Base-by-base conservation (phyloP, 306 rosid genomes). In the Castanea mollissima region DNA sequence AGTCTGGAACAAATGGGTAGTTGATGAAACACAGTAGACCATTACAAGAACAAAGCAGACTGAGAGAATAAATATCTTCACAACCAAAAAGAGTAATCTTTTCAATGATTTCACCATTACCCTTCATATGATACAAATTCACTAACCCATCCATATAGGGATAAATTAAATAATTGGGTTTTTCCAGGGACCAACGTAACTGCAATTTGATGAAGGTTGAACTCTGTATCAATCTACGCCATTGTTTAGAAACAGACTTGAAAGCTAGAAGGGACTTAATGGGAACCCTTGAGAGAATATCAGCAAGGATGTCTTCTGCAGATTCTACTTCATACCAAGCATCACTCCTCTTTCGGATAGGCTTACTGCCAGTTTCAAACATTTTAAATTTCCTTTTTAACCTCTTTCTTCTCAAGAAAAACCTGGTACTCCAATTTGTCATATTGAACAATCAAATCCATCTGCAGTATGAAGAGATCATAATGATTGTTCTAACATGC, bases 11-110 rank as follows among this genome's bases (percentile, higher is more conserved):
- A 38, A 63, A 76, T 21, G 80, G 86, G 32, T 57, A 63, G 14
- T 75, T 83, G 46, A 76, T 75, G 70, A 71, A 80, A 80, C 80
- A 83, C 23, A 79, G 58, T 68, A 83, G 44, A 14, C 86, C 83
- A 64, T 76, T 69, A 31, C 71, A 38, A 20, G 73, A 83, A 56
- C 86, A 83, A 55, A 54, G n/a, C 81, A 79, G 56, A 11, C 83
- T 75, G 51, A 62, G 71, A 62, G 41, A 11, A 32, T 77, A 58
- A 20, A 79, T 41, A 44, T 55, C 27, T 56, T 76, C 78, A 76
- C 10, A 34, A 16, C 60, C 63, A 38, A 80, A 75, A 70, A 79
- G 77, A 55, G 55, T 35, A 69, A 83, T 51, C 46, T 5, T 20
- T 12, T 79, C 81, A 18, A 27, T 46, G 58, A 62, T 20, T 23